Evolutionary conservation across 2,329 filamentous ascomycete genomes (phyloP).

Genomic region (Pseudogymnoascus pannorum): DNA sequence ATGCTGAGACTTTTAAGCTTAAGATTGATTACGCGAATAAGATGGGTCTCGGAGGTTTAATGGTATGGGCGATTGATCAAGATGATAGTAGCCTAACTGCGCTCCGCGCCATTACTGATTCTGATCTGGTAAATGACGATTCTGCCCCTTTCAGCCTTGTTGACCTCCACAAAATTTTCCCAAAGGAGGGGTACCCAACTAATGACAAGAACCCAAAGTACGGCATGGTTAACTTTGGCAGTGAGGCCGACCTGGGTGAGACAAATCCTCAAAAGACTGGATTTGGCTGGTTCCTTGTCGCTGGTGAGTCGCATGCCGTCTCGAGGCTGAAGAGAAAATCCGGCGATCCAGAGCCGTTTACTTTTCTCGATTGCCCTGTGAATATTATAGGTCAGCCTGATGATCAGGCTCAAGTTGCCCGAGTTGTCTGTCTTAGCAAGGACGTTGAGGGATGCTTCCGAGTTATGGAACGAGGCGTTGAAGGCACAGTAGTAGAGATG

Average conservation of each 20-base stretch:
- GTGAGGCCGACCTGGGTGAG: not conserved
- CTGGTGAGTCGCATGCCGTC: not conserved
- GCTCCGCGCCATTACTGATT: not conserved
- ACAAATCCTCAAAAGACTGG: not conserved
- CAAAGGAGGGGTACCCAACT: not conserved
- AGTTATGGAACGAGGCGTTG: not conserved
- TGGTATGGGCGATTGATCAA: conserved; percentile 24
- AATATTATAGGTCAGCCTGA: not conserved
- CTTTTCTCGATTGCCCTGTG: not conserved
- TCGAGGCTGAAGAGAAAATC: not conserved
- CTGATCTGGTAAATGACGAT: not conserved
- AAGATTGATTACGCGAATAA: conserved; percentile 24
- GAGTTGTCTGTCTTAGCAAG: not conserved
- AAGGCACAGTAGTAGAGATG: not conserved
- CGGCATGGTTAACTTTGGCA: not conserved
- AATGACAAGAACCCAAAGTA: not conserved
- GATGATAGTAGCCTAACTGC: not conserved
- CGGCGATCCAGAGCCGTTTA: not conserved
- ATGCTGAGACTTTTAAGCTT: conserved; percentile 23
- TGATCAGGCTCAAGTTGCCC: not conserved
- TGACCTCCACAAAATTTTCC: not conserved
- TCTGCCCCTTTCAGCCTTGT: not conserved
- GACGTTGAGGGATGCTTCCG: not conserved
- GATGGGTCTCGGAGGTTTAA: conserved; percentile 24
- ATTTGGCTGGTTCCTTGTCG: not conserved